Evolutionary conservation across 192 early-diverging fungal genomes (phyloP), one percentile per base, ranked within the genome.

Genomic region (Podila epigama): DNA sequence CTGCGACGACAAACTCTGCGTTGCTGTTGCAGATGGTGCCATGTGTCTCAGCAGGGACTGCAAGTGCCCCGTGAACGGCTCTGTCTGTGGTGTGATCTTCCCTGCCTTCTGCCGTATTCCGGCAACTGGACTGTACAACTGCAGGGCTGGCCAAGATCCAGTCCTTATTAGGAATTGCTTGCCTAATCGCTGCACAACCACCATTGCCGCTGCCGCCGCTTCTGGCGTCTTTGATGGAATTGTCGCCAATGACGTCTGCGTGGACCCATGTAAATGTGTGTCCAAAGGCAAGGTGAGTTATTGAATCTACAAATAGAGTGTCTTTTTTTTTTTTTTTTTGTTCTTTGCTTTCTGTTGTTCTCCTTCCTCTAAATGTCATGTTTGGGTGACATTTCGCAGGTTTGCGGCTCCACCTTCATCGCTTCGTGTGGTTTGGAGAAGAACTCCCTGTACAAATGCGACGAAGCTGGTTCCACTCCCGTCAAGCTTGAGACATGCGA

Each of bases 401-500:
- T 54, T 16, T 54, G 52, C 52, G 52, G 52, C 25, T 54, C 52
- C 4, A 54, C 52, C 22, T 54, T 54, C 52, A 6, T 29, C 15
- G 6, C 25, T 9, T 11, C 4, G 5, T 54, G 52, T 51, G 13
- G 20, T 22, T 22, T n/a, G 12, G 50, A 51, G 6, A 7, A n/a
- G 6, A n/a, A 10, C 6, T n/a, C 50, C 7, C 50, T 51, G 12
- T 22, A 51, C 6, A 20, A 13, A 54, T 10, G 25, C 11, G 5
- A 10, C 31, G 25, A 54, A 32, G 16, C 31, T n/a, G n/a, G n/a
- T n/a, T n/a, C n/a, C n/a, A n/a, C n/a, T n/a, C n/a, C n/a, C n/a
- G n/a, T 7, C 40, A 41, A 7, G 3, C 2, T n/a, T 58, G 34
- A 58, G 8, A 1, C 5, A 22, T 35, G 56, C 56, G 25, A 27